Evolutionary conservation across 1,139 yeast genomes (phyloP).

Genomic region (Nakaseomyces nivariensis): DNA sequence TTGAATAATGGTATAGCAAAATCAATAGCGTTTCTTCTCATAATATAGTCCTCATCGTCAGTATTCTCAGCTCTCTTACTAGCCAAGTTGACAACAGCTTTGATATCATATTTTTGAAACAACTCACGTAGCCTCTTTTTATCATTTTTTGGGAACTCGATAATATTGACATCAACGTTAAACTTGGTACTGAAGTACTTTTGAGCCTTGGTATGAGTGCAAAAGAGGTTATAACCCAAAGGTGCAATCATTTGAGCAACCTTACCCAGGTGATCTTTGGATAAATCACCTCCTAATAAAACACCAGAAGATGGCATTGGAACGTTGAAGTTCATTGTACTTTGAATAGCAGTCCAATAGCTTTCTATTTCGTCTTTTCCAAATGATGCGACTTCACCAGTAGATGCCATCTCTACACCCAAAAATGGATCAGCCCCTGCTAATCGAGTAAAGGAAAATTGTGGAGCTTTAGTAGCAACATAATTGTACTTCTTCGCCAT

Average conservation of each 20-base stretch:
- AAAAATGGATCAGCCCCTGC: constrained; percentile 99
- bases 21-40: constrained; percentile 98
- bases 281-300: constrained; percentile 86
- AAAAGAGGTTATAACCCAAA: constrained; percentile 61
- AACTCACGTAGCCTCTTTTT: constrained; percentile 89
- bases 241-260: constrained; percentile 64
- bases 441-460: constrained; percentile 92
- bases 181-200: constrained; percentile 42
- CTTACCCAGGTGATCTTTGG: constrained; percentile 56
- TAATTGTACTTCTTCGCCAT: constrained; percentile 52
- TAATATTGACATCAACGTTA: constrained; percentile 41
- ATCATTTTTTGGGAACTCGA: constrained; percentile 86
- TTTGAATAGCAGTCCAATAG: constrained; percentile 94
- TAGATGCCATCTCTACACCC: constrained; percentile 98
- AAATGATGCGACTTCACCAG: constrained; percentile 97
- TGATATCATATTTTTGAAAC: constrained; percentile 74
- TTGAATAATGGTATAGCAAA: constrained; percentile 93
- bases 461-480: constrained; percentile 97
- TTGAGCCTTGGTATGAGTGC: constrained; percentile 65
- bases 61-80: constrained; percentile 76
- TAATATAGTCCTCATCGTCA: constrained; percentile 83
- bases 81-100: constrained; percentile 87
- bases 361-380: constrained; percentile 82
- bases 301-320: constrained; percentile 88
- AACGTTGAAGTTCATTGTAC: constrained; percentile 91